Evolutionary conservation across 1,139 yeast species (phyloP), one percentile per base, ranked within the genome.

Genomic region (Fermentozyma sake): DNA sequence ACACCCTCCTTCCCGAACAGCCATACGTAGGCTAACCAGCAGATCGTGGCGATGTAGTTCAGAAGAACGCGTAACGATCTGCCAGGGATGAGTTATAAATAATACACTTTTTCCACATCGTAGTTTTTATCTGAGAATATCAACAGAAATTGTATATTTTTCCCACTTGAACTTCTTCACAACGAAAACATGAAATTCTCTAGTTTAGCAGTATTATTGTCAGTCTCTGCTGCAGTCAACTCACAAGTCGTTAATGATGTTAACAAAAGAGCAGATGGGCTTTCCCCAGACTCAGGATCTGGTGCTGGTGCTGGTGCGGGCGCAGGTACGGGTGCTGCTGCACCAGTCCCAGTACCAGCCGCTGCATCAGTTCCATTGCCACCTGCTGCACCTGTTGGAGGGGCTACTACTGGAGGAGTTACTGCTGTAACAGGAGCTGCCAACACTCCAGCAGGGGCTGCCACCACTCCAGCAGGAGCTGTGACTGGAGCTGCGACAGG

Each of bases 401-500:
- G 30, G 20, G 35, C 37, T 18, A 33, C 8, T 12, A 14, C 11
- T 24, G 16, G 27, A 22, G 25, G 31, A 14, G 28, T 7, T 12
- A 14, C 11, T 24, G 16, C 29, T 23, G 25, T 31, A 14, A 27
- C 26, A 23, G 34, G 32, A 10, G 29, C 28, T n/a, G 33, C 35
- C 27, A 33, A 32, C 12, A 22, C 31, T 23, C 14, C 30, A 14
- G 19, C 37, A 25, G 27, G 32, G 18, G 33, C 22, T 14, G 39
- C 25, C 18, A 29, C 33, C 20, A 24, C 27, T 16, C 18, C 28
- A 87, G 84, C 45, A 18, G 47, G 36, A 27, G 35, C 38, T 29
- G 48, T 44, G 10, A 23, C 34, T 10, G 23, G 38, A 55, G 33
- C 52, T 16, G 29, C 27, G n/a, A n/a, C n/a, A n/a, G n/a, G n/a